Conservation (phyloP, 257 asterid species). For the Solanum acaule region DNA sequence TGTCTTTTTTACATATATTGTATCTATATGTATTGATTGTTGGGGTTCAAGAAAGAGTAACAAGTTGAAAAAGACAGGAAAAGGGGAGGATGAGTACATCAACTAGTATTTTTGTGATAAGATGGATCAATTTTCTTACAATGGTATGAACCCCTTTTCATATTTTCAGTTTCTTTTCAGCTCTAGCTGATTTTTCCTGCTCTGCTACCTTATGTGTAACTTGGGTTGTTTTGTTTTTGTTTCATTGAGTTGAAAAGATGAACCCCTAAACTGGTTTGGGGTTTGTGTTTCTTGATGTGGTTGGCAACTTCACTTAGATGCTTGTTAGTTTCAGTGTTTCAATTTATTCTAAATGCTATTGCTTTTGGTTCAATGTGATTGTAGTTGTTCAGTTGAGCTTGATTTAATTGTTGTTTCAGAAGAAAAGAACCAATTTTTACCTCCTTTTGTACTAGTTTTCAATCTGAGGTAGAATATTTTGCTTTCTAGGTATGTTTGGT, state of each 20-base stretch:
- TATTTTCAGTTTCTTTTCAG: not conserved
- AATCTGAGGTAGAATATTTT: not conserved
- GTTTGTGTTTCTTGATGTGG: not conserved
- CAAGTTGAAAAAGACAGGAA: not conserved
- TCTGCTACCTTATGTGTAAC: not conserved
- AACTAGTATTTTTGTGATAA: conserved; percentile 75
- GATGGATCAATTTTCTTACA: conserved; percentile 84
- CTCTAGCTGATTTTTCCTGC: not conserved
- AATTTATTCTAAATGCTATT: not conserved
- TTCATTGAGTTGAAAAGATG: not conserved
- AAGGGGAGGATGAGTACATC: conserved; percentile 39
- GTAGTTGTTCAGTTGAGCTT: not conserved
- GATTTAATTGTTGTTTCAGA: not conserved
- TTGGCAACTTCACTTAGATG: not conserved
- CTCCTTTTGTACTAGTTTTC: not conserved
- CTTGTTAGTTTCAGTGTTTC: not conserved
- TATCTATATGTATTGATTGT: not conserved
- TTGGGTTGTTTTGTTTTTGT: not conserved
- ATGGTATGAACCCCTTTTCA: conserved; percentile 36
- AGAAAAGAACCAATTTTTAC: not conserved
- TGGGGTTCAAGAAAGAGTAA: not conserved
- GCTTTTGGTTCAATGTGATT: not conserved
- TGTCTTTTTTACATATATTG: not conserved
- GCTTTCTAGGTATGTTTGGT: not conserved
- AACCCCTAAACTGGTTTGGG: not conserved